Conservation (phyloP, 2,329 filamentous ascomycete genomes). For the Hypoxylon sp. region DNA sequence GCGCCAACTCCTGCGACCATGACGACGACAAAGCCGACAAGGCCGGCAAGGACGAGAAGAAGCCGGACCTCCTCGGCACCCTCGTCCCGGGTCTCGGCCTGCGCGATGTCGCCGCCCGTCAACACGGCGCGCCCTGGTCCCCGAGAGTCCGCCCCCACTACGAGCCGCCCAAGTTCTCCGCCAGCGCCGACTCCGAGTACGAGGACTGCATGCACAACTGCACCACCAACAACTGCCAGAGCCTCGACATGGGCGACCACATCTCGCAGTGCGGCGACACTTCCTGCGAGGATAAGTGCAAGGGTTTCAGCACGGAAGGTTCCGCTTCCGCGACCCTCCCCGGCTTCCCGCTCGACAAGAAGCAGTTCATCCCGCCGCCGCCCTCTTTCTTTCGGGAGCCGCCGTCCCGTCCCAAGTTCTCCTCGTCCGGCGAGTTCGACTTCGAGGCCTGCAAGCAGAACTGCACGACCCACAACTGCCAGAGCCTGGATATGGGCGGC, state of each 20-base stretch:
- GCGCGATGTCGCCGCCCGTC: neutral
- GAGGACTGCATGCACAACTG: slow-evolving; percentile 32
- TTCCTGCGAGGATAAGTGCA: slow-evolving; percentile 22
- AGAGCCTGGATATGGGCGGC: slow-evolving; percentile 25
- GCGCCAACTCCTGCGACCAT: slow-evolving; percentile 20
- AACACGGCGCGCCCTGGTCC: neutral
- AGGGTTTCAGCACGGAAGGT: neutral
- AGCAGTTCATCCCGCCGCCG: slow-evolving; percentile 1
- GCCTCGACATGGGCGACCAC: slow-evolving; percentile 19
- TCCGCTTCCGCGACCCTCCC: neutral
- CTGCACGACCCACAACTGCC: slow-evolving; percentile 30
- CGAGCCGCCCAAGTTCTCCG: neutral
- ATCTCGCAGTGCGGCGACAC: slow-evolving; percentile 29
- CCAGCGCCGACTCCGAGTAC: neutral
- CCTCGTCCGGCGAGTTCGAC: neutral
- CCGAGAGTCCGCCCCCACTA: neutral
- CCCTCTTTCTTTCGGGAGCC: neutral
- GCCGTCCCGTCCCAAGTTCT: neutral
- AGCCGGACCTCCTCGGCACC: neutral
- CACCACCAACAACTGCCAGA: slow-evolving; percentile 28
- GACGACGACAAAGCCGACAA: slow-evolving; percentile 21
- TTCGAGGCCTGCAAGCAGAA: slow-evolving; percentile 21
- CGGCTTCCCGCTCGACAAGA: neutral
- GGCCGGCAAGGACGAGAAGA: neutral
- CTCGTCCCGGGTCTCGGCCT: slow-evolving; percentile 17